Evolutionary conservation across 2,329 filamentous ascomycete genomes (phyloP), one percentile per base, ranked within the genome.

Genomic region (Alternaria brassicae): DNA sequence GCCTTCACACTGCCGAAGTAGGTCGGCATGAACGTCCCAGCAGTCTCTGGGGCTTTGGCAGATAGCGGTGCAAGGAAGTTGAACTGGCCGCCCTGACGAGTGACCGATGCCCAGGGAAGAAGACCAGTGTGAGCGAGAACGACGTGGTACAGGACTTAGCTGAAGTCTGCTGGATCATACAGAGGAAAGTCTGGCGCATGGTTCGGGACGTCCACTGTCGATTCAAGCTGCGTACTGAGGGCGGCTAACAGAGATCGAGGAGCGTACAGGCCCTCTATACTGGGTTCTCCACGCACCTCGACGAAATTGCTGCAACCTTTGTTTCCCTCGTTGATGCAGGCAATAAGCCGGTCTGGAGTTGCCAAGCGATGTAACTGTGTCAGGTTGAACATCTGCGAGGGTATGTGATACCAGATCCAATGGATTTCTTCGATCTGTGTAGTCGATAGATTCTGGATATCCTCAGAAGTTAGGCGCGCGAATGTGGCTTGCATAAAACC

Each of bases 301-400:
- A 65, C 59, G 17, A 60, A 70, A 25, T 65, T 62, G 6, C 63
- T 49, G 41, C 65, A 70, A 2, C 40, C 50, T 19, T 61, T 37
- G 6, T 42, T 21, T 9, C 30, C 50, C 3, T 59, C 37, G 9
- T 41, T 50, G 13, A 70, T 23, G 4, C 56, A 60, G 1, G 34
- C 5, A 9, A 36, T 17, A 9, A 63, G 47, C 2, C 28, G 45
- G 0, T 54, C 41, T 1, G 54, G 37, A 13, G 40, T 40, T 6
- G 62, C 65, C 17, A 63, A 28, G 3, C 58, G 56, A 44, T 68
- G 63, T 9, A 70, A 34, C 34, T 68, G 63, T 9, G 65, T 63
- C 0, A 63, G 27, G n/a, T 67, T 68, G 60, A 69, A 69, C 61
- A 64, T 62, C 9, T 62, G 50, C 5, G 67, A 69, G 3, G 67